These are phyloP conservation scores for Agrocybe praecox DNA, from an alignment of 768 basidiomycete species.

Conservation along the genomic window DNA sequence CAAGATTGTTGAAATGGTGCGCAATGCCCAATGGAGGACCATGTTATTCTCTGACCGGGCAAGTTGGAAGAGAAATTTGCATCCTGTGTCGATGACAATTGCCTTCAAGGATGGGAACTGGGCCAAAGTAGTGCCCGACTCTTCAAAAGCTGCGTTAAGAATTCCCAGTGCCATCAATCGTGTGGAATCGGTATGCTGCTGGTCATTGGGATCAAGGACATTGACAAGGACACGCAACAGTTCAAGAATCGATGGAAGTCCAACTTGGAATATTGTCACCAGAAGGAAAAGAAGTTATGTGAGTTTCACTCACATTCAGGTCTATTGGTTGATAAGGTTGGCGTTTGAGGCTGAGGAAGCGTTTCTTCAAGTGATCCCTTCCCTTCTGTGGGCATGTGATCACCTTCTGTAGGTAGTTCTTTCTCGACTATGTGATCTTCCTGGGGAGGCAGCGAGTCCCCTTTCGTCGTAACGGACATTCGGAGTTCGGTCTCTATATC, in stretches of 20 bases:
- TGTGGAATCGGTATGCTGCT: conserved; percentile 95
- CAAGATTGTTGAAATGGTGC: conserved; percentile 86
- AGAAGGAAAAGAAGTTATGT: neutral
- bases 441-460: conserved; percentile 23
- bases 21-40: conserved; percentile 79
- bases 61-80: conserved; percentile 96
- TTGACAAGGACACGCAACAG: conserved; percentile 93
- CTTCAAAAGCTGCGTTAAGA: conserved; percentile 86
- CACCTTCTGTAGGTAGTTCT: neutral
- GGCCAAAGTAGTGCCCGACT: conserved; percentile 74
- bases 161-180: conserved; percentile 86
- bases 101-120: conserved; percentile 76
- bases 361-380: conserved; percentile 13
- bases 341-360: conserved; percentile 17
- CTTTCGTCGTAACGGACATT: conserved; percentile 55
- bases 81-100: conserved; percentile 85
- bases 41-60: conserved; percentile 86
- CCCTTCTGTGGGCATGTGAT: neutral
- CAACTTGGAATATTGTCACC: conserved; percentile 51
- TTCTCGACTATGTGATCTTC: conserved; percentile 17
- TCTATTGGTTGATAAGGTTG: conserved; percentile 31
- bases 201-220: conserved; percentile 92
- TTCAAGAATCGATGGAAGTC: conserved; percentile 90
- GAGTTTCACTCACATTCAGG: conserved; percentile 41
- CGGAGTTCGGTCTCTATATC: conserved; percentile 57